Base-by-base conservation (phyloP, 2,329 filamentous ascomycete species). In the Colletotrichum euphorbiae region DNA sequence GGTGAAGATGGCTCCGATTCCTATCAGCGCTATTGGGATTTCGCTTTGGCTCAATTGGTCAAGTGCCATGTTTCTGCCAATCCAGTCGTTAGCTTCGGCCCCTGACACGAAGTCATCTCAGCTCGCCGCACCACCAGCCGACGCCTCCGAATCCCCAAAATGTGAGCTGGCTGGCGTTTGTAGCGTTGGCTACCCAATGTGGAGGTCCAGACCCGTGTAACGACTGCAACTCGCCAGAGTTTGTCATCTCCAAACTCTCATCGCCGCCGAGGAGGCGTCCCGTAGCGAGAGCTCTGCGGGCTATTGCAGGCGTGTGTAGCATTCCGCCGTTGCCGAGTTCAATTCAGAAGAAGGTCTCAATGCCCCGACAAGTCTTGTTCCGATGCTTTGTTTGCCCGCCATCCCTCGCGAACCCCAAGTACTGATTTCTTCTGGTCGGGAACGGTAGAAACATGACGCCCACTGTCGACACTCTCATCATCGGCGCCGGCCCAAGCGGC, bases 401-500 rank as follows among this genome's bases (percentile, higher is more conserved):
- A 12, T 8, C 33, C 21, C 17, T 33, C 48, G 17, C n/a, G 6
- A 11, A 3, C 13, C 33, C 28, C 17, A 46, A 13, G n/a, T 24
- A 0, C 6, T 17, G 42, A 9, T 9, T 12, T 0, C 40, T 33
- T 9, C n/a, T 3, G 0, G 12, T 38, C 6, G 11, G 36, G 17
- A 54, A 54, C 6, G 13, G 24, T 15, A 54, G 31, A 45, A n/a
- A 38, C 6, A 74, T 58, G 65, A 45, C 61, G 19, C 60, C 45
- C 3, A 59, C 61, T 3, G 21, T 59, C 52, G 67, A 67, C 3
- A 70, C 71, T 50, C 70, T 77, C 51, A 72, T 77, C 65, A 64
- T 76, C 45, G 75, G 75, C 40, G 75, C 75, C 4, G 75, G 75
- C 1, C 73, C 75, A 1, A 74, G 67, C 69, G 84, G 84, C 6